Percentiles rank a stretch among this genome's conserved stretches.
Evolutionary conservation across 164 flowering plant species (phyloP).

Genomic region (Kalanchoe fedtschenkoi): DNA sequence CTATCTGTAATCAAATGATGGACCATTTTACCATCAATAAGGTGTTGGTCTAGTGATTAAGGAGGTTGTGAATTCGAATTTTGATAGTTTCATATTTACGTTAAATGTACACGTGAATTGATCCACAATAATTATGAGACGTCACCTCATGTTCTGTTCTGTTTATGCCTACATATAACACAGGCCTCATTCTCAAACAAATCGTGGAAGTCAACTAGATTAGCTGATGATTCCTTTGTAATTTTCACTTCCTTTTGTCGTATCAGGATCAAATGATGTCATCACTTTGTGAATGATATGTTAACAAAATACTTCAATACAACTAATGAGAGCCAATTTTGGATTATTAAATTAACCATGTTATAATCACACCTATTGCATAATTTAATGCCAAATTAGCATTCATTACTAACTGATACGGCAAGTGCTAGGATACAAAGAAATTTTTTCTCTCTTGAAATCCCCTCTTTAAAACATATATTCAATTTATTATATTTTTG

Average conservation of each 20-base stretch:
- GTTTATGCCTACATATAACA: neutral
- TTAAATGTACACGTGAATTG: neutral
- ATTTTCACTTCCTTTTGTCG: neutral
- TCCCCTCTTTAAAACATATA: too few species aligned
- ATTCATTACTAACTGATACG: neutral
- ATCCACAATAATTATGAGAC: too few species aligned
- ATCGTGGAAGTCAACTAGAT: neutral
- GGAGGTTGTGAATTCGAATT: too few species aligned
- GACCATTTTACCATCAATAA: conserved; percentile 5
- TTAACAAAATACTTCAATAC: neutral
- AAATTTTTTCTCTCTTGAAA: too few species aligned
- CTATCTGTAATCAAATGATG: neutral
- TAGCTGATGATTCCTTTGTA: neutral
- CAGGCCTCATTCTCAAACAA: neutral
- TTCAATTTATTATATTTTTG: too few species aligned
- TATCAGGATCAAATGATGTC: neutral
- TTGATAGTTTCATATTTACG: too few species aligned
- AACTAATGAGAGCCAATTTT: neutral
- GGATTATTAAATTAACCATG: neutral
- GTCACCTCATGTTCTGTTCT: too few species aligned
- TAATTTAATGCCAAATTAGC: neutral
- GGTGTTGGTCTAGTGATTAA: too few species aligned
- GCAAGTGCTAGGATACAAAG: neutral
- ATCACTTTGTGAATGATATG: neutral
- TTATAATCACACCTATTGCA: neutral